phyloP scores from a whole-genome alignment of 164 flowering plant genomes.

The Aristolochia californica region DNA sequence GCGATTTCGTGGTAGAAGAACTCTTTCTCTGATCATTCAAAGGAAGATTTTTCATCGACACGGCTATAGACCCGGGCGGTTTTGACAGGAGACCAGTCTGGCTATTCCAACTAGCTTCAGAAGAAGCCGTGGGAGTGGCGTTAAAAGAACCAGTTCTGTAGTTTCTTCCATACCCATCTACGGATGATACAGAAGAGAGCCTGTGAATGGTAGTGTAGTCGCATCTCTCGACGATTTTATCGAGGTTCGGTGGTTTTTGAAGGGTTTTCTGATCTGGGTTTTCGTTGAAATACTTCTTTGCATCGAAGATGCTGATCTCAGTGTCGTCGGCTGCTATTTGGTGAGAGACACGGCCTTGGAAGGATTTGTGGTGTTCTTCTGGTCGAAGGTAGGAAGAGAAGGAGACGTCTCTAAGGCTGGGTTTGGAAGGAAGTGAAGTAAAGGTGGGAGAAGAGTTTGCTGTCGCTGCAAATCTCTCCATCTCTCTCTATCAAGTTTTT shows the following conservation, averaged over 20 bases:
- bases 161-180: conserved; percentile 33
- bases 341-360: neutral
- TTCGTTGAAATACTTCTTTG: conserved; percentile 60
- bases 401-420: conserved; percentile 21
- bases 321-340: conserved; percentile 18
- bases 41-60: conserved; percentile 22
- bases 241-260: conserved; percentile 3
- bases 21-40: conserved; percentile 13
- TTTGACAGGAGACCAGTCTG: conserved; percentile 63
- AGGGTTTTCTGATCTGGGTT: conserved; percentile 11
- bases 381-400: conserved; percentile 32
- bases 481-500: neutral
- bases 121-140: conserved; percentile 82
- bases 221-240: conserved; percentile 4
- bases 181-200: conserved; percentile 45
- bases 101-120: conserved; percentile 96
- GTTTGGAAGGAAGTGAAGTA: conserved; percentile 8
- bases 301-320: conserved; percentile 70
- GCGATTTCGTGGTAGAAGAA: conserved; percentile 25
- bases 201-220: conserved; percentile 15
- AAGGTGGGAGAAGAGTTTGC: neutral
- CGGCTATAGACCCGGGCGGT: conserved; percentile 45
- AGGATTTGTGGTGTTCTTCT: neutral
- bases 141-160: conserved; percentile 45
- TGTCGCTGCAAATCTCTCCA: conserved; percentile 11